Evolutionary conservation across 2,329 filamentous ascomycete genomes (phyloP), one percentile per base, ranked within the genome.

Genomic region (Amylocarpus encephaloides): DNA sequence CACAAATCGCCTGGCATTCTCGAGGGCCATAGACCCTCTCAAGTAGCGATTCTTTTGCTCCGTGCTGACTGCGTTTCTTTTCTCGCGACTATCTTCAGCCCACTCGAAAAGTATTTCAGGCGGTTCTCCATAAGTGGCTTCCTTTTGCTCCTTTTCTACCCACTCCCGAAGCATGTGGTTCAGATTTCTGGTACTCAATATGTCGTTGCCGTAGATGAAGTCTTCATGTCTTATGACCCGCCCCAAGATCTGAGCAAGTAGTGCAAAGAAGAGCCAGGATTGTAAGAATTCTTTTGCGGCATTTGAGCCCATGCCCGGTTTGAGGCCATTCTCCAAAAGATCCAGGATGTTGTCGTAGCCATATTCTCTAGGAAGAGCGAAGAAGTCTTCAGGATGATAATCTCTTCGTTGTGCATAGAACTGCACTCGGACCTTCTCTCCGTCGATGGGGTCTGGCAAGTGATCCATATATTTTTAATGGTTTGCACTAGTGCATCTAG

Each of bases 331-430:
- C n/a, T 43, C 40, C 1, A 43, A n/a, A 9, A 43, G 26, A 4
- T 26, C 10, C 4, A 26, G 19, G 22, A 43, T 22, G 29, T 43
- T 22, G 40, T 43, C 29, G 40, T 43, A 43, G 7, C 26, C 26
- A 26, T 43, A 43, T 5, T 30, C 22, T 43, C 15, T n/a, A 12
- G 40, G 40, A 1, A 43, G 18, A n/a, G 18, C 29, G 22, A 43
- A 26, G 40, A 43, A 43, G 26, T 43, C 40, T 30, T 43, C 40
- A 3, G 40, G 40, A 12, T 30, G 40, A n/a, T 43, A 43, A n/a
- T 13, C 13, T 43, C 29, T 19, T 11, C 29, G 18, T 7, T 26
- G 19, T 9, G 40, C 40, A 9, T 43, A 43, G n/a, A 43, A 43
- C 7, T 18, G n/a, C 9, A 43, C 40, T 7, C 9, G 11, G 12